Evolutionary conservation across 148 eudicot genomes (phyloP), one percentile per base, ranked within the genome.

Genomic region (Agrostemma githago): DNA sequence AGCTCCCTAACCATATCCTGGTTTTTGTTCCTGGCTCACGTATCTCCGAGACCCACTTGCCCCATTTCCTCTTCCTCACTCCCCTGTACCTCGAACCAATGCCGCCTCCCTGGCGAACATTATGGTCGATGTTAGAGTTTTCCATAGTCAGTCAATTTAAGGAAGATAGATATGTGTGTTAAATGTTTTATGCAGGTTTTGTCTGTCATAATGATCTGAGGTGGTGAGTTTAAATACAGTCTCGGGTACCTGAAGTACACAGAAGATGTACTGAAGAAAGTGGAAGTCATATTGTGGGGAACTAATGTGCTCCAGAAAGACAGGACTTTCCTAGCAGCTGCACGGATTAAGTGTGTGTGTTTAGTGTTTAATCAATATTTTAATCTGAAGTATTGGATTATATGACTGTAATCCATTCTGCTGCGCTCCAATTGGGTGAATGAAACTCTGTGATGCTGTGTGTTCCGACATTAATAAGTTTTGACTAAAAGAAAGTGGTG

Each of bases 1-100:
- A 89, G 62, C 92, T 86, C 38, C 92, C 92, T 1, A 89, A 82
- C 92, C 92, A 88, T 4, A 88, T 83, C 39, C 92, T 73, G 1
- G 82, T 82, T 77, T 85, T 89, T 73, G 81, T 89, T 14, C 89
- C 88, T 0, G 92, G 90, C 57, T 86, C 89, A 0, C 90, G 92
- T 41, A 89, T 89, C 61, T 86, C 92, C 0, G 92, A 85, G 74
- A 89, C 92, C 92, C 92, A 89, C 70, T 86, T 89, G 34, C 92
- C 92, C 92, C 92, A 89, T 74, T 84, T 87, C 43, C 89, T 71
- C 78, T 83, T 85, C 72, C 91, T 79, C 8, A 88, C 91, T 16
- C 91, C 91, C 72, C 86, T 75, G 73, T 82, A 86, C 5, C 16
- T 54, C 0, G 88, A 86, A 4, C 83, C 72, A 64, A 66, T 65